Evolutionary conservation across 2,329 filamentous ascomycete species (phyloP).

Genomic region (Geosmithia flava): DNA sequence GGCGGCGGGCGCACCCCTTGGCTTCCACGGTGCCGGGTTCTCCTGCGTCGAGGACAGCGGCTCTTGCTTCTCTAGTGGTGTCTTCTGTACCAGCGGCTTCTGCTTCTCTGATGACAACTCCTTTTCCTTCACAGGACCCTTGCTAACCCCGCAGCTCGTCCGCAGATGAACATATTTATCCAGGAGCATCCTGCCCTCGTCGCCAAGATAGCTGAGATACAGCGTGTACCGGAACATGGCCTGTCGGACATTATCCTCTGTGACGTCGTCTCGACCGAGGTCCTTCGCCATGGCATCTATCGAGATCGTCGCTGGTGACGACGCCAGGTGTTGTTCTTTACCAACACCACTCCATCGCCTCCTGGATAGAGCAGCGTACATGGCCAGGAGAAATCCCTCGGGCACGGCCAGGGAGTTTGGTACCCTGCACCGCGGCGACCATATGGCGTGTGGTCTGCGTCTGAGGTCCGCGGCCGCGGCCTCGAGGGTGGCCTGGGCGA

Average conservation of each 20-base stretch:
- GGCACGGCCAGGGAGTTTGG: slow-evolving; percentile 14
- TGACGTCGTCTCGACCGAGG: slow-evolving; percentile 10
- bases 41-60: no score
- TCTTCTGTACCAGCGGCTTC: no score
- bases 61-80: no score
- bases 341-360: slow-evolving; percentile 7
- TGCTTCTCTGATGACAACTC: no score
- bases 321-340: neutral
- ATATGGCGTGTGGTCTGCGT: slow-evolving; percentile 13
- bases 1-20: no score
- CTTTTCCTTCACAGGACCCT: no score
- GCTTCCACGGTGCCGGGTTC: no score
- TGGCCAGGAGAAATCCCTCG: slow-evolving; percentile 17
- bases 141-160: neutral
- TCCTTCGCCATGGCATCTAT: slow-evolving; percentile 1
- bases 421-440: slow-evolving; percentile 21
- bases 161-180: slow-evolving; percentile 15
- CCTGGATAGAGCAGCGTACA: slow-evolving; percentile 14
- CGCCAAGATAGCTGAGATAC: slow-evolving; percentile 18
- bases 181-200: slow-evolving; percentile 13
- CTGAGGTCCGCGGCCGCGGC: slow-evolving; percentile 9
- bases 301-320: neutral
- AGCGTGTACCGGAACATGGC: slow-evolving; percentile 20
- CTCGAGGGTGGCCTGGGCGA: slow-evolving; percentile 11
- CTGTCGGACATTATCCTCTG: slow-evolving; percentile 11